These are phyloP conservation scores for Liriodendron chinense DNA, from an alignment of 164 flowering plant species.

Conservation along the genomic window DNA sequence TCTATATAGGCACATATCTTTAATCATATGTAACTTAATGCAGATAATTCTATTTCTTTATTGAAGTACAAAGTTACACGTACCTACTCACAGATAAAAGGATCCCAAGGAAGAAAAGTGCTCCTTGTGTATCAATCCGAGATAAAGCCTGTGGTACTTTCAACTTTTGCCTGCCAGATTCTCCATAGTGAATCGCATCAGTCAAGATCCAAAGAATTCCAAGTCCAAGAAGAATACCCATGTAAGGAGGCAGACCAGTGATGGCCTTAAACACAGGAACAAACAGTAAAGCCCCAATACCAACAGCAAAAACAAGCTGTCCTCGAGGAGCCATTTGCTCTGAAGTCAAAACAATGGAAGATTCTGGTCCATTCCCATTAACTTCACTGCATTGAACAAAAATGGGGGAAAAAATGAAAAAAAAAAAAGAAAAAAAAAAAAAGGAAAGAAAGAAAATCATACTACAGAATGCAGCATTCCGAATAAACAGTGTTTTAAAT, in stretches of 20 bases:
- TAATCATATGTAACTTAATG: not conserved
- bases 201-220: constrained; percentile 98
- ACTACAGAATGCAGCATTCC: not conserved
- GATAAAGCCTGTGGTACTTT: constrained; percentile 98
- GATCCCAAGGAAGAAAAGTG: constrained; percentile 92
- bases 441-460: too few relatives aligned
- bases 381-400: constrained; percentile 66
- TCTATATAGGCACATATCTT: not conserved
- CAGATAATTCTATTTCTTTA: not conserved
- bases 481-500: not conserved
- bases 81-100: constrained; percentile 96
- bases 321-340: constrained; percentile 99
- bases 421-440: too few relatives aligned
- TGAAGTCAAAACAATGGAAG: constrained; percentile 68
- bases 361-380: constrained; percentile 66
- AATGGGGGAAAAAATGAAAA: too few relatives aligned
- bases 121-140: constrained; percentile 96
- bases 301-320: constrained; percentile 83
- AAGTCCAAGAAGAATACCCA: constrained; percentile 94
- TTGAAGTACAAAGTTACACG: not conserved
- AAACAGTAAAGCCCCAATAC: constrained; percentile 85
- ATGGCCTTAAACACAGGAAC: constrained; percentile 96
- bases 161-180: constrained; percentile 77
- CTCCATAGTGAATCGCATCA: constrained; percentile 98
- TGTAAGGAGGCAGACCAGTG: constrained; percentile 93